Percentiles rank a stretch among this genome's conserved stretches.
Conservation (phyloP, 257 asterid genomes). For the Lithospermum erythrorhizon region DNA sequence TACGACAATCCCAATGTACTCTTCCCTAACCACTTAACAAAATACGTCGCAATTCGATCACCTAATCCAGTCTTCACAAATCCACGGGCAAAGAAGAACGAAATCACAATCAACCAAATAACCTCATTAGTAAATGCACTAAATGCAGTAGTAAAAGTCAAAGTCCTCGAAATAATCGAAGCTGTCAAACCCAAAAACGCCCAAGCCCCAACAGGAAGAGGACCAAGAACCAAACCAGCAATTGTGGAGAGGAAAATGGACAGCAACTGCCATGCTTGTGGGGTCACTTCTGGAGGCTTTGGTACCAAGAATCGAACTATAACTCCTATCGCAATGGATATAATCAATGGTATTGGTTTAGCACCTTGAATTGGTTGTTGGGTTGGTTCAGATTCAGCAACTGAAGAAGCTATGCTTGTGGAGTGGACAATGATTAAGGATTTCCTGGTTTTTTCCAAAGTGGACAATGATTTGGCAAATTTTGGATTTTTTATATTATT, state of each 20-base stretch:
- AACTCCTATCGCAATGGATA: slow-evolving; percentile 57
- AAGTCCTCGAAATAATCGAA: slow-evolving; percentile 55
- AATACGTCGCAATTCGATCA: not conserved
- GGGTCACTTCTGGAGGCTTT: slow-evolving; percentile 62
- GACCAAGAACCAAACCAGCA: slow-evolving; percentile 76
- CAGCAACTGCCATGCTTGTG: slow-evolving; percentile 80
- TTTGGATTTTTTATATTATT: too few species aligned
- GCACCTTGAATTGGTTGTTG: not conserved
- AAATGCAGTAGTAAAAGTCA: slow-evolving; percentile 59
- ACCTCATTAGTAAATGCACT: not conserved
- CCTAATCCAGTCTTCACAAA: not conserved
- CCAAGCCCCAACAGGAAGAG: slow-evolving; percentile 96
- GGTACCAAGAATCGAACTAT: slow-evolving; percentile 58
- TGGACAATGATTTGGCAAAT: too few species aligned
- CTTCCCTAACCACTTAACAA: not conserved
- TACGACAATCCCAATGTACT: not conserved
- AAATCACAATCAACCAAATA: not conserved
- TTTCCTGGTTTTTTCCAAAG: not conserved
- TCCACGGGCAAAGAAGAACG: not conserved
- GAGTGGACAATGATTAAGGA: slow-evolving; percentile 27
- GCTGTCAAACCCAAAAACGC: slow-evolving; percentile 76
- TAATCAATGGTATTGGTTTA: slow-evolving; percentile 29
- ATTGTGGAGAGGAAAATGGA: slow-evolving; percentile 78
- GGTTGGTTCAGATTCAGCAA: not conserved
- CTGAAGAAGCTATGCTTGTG: too few species aligned